These are phyloP conservation scores for Exophiala dermatitidis DNA, from an alignment of 2,329 filamentous ascomycete genomes.

Conservation along the genomic window DNA sequence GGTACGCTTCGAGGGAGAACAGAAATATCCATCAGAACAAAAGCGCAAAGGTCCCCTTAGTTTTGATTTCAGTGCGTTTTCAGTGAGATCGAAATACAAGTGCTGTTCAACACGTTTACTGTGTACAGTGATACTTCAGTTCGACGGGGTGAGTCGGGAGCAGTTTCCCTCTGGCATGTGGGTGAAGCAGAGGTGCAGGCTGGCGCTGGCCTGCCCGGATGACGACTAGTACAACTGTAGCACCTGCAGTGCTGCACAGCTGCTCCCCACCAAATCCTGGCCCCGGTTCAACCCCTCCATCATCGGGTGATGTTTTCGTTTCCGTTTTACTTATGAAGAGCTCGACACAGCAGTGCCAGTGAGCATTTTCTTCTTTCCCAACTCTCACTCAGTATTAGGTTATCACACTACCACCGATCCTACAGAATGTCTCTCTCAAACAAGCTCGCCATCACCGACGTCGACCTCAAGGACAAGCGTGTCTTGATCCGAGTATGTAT, in stretches of 20 bases:
- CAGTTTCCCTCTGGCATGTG: no score
- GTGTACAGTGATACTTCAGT: no score
- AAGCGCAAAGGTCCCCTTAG: no score
- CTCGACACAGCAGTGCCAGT: background rate
- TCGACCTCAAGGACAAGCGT: slow-evolving; percentile 96
- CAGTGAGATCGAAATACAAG: no score
- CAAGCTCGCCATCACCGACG: slow-evolving; percentile 94
- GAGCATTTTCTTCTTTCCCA: slow-evolving; percentile 2
- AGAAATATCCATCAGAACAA: no score
- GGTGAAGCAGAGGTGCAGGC: no score
- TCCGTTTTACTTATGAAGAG: slow-evolving; percentile 1
- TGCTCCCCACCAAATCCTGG: slow-evolving; percentile 9
- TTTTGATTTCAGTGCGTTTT: no score
- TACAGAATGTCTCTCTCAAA: slow-evolving; percentile 85
- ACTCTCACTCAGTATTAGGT: background rate
- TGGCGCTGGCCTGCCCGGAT: no score
- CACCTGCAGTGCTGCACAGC: background rate
- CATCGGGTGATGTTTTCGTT: slow-evolving; percentile 9
- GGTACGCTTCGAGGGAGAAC: no score
- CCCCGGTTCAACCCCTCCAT: slow-evolving; percentile 14
- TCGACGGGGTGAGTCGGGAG: no score
- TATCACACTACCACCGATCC: slow-evolving; percentile 2
- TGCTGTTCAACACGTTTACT: no score
- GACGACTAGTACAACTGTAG: no score
- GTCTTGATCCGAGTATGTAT: slow-evolving; percentile 84